Percentiles rank a stretch among this genome's conserved stretches.
Evolutionary conservation across 805 yeast species (phyloP).

Genomic region (Candida piceae): DNA sequence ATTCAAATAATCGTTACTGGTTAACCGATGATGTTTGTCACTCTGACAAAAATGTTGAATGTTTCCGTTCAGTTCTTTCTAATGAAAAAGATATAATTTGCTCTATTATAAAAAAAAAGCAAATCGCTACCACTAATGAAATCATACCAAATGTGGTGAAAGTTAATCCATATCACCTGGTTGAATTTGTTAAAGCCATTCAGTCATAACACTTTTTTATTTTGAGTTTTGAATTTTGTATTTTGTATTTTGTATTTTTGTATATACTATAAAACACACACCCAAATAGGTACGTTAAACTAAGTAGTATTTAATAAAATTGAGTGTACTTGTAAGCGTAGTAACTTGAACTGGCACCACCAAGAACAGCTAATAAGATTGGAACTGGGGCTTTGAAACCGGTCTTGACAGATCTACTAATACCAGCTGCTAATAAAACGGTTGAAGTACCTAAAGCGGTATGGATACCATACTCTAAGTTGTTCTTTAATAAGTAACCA

Average conservation of each 20-base stretch:
- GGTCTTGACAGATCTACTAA: conserved; percentile 54
- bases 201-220: background rate
- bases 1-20: background rate
- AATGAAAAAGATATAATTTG: conserved; percentile 1
- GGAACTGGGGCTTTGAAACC: conserved; percentile 74
- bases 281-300: background rate
- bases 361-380: conserved; percentile 54
- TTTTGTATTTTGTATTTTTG: too few species aligned
- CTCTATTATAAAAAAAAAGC: conserved; percentile 1
- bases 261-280: too few species aligned
- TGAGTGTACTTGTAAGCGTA: conserved; percentile 72
- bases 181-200: conserved; percentile 3
- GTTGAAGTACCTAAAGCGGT: conserved; percentile 70
- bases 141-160: background rate
- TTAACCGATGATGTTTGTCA: background rate
- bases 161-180: conserved; percentile 2
- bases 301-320: conserved; percentile 38
- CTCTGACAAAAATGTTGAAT: background rate
- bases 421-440: conserved; percentile 62
- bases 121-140: background rate
- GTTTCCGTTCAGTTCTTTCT: background rate
- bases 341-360: conserved; percentile 59
- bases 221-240: too few species aligned
- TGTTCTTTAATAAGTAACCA: conserved; percentile 68
- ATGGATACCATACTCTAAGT: conserved; percentile 77